phyloP scores from a whole-genome alignment of 2,329 filamentous ascomycete genomes.

The Diplocarpon mali region DNA sequence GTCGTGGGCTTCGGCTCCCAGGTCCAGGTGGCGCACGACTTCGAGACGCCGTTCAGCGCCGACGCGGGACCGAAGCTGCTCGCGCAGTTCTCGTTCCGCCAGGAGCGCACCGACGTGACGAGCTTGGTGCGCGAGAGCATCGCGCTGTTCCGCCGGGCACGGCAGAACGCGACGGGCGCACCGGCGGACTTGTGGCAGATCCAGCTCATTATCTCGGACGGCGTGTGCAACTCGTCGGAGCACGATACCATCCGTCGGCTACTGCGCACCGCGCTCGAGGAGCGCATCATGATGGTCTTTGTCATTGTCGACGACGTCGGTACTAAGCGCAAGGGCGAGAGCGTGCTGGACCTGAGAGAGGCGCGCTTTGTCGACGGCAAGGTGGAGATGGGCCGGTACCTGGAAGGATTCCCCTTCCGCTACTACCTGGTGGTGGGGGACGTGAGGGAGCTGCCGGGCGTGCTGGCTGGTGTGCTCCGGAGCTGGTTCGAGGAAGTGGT shows the following conservation, averaged over 20 bases:
- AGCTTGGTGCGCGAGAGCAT: conserved; percentile 69
- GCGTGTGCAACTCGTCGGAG: conserved; percentile 70
- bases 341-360: conserved; percentile 80
- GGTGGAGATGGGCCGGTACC: conserved; percentile 77
- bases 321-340: conserved; percentile 43
- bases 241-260: conserved; percentile 75
- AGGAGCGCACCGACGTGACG: conserved; percentile 76
- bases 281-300: conserved; percentile 96
- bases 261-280: conserved; percentile 78
- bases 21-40: conserved; percentile 76
- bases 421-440: conserved; percentile 95
- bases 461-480: conserved; percentile 76
- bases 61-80: conserved; percentile 78
- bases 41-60: conserved; percentile 69
- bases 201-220: conserved; percentile 85
- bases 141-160: conserved; percentile 68
- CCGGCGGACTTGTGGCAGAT: conserved; percentile 86
- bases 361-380: conserved; percentile 63
- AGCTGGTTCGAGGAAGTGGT: conserved; percentile 82
- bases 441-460: conserved; percentile 79
- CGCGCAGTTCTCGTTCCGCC: conserved; percentile 73
- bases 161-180: conserved; percentile 38
- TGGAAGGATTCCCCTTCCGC: conserved; percentile 92
- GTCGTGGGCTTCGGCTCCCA: conserved; percentile 81
- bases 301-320: conserved; percentile 73